phyloP scores from a whole-genome alignment of 129 eudicot species.

The Helianthus annuus region HanXRQr2.0-SUNRISE NC_035435.2:137779168-137779667 shows the following conservation, averaged over 20 bases:
- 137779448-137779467: not conserved
- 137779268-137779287: not conserved
- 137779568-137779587: conserved; percentile 3
- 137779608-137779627: conserved; percentile 41
- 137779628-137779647: conserved; percentile 91
- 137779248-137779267: not conserved
- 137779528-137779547: conserved; percentile 94
- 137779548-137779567: conserved; percentile 67
- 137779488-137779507: conserved; percentile 86
- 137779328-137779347: conserved; percentile 18
- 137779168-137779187: conserved; percentile 65
- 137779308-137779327: conserved; percentile 57
- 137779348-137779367: conserved; percentile 81
- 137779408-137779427: conserved; percentile 62
- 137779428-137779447: too few species aligned
- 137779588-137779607: not conserved
- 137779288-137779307: not conserved
- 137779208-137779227: conserved; percentile 61
- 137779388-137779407: conserved; percentile 29
- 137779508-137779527: conserved; percentile 64
- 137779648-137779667: conserved; percentile 79
- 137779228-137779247: conserved; percentile 56
- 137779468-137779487: conserved; percentile 10
- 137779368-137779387: conserved; percentile 32
- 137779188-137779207: conserved; percentile 64